A percentile compares a stretch with the other conserved stretches of the same genome.
These are phyloP conservation scores for Dryas integrifolia DNA, from an alignment of 331 rosid genomes.

Conservation along the genomic window DNA sequence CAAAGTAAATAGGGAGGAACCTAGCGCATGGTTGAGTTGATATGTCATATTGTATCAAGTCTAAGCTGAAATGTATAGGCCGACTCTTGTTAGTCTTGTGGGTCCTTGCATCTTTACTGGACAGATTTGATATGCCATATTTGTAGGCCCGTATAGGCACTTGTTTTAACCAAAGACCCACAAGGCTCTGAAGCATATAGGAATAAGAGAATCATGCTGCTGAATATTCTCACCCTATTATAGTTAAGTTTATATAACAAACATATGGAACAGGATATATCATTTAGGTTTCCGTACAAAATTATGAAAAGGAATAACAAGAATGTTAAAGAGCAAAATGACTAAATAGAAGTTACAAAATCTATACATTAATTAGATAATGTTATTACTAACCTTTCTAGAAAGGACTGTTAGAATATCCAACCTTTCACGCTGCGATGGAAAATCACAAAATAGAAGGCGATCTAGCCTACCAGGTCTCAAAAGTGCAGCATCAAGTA, in stretches of 20 bases:
- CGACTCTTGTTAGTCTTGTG: too few species aligned
- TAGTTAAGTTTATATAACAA: too few species aligned
- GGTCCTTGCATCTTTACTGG: too few species aligned
- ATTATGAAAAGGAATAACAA: too few species aligned
- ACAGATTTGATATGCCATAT: too few species aligned
- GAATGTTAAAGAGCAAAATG: not conserved
- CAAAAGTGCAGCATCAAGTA: constrained; percentile 90
- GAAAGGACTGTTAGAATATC: constrained; percentile 87
- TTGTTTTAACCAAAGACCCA: not conserved
- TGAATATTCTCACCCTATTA: too few species aligned
- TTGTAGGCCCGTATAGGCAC: not conserved
- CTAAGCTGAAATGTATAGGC: too few species aligned
- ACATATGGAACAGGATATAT: too few species aligned
- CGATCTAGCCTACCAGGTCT: constrained; percentile 97
- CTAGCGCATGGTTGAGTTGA: too few species aligned
- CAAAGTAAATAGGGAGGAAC: too few species aligned
- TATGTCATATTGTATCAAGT: too few species aligned
- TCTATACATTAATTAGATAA: constrained; percentile 6
- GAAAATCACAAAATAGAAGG: constrained; percentile 90
- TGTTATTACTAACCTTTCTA: constrained; percentile 55
- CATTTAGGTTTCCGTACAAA: too few species aligned
- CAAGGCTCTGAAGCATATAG: not conserved
- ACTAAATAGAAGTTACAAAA: constrained; percentile 1
- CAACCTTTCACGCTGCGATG: constrained; percentile 71
- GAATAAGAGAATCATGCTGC: not conserved